A percentile compares a stretch with the other conserved stretches of the same genome.
These are phyloP conservation scores for Pyricularia grisea DNA, from an alignment of 2,329 filamentous ascomycete genomes.

Conservation along the genomic window DNA sequence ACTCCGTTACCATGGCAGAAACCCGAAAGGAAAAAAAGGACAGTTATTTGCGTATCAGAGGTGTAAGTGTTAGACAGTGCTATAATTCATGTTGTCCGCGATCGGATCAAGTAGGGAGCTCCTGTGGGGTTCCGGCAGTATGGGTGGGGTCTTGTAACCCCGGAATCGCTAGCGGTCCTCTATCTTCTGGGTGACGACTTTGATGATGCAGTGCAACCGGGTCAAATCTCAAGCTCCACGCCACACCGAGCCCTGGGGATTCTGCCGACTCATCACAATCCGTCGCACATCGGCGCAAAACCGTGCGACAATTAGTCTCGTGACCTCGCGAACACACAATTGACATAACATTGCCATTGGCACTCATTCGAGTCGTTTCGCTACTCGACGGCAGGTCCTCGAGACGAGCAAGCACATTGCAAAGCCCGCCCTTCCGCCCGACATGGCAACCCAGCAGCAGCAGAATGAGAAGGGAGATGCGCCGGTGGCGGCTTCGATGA, in stretches of 20 bases:
- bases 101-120: not conserved
- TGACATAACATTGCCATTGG: not conserved
- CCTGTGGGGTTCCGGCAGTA: not conserved
- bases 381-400: not conserved
- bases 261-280: not conserved
- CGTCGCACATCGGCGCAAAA: not conserved
- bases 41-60: no score
- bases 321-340: not conserved
- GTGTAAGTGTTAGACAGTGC: no score
- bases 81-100: not conserved
- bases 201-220: not conserved
- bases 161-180: not conserved
- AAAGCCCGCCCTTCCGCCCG: not conserved
- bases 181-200: not conserved
- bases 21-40: no score
- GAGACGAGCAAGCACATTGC: not conserved
- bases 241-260: not conserved
- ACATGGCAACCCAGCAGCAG: slow-evolving; percentile 3
- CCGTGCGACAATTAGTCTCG: not conserved
- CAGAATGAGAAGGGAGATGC: not conserved
- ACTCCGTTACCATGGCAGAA: no score
- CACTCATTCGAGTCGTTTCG: not conserved
- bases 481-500: slow-evolving; percentile 15
- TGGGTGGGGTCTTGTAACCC: not conserved
- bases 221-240: not conserved